Conservation (phyloP, 2,329 filamentous ascomycete species). For the Penicillium polonicum region DNA sequence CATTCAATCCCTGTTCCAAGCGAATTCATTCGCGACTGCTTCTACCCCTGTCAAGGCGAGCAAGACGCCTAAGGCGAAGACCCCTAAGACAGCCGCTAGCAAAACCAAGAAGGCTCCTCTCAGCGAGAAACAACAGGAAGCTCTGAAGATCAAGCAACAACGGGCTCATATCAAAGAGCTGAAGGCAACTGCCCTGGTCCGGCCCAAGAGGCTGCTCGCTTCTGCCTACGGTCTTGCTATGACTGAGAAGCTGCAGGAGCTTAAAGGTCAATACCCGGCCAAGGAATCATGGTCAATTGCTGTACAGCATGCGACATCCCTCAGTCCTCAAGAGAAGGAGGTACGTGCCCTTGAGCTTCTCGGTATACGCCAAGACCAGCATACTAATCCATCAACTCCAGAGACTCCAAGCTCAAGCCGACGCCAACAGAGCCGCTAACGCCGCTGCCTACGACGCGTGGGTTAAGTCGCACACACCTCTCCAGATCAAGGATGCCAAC, state of each 20-base stretch:
- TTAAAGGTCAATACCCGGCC: conserved; percentile 1
- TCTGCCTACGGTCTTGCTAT: conserved; percentile 27
- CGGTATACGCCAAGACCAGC: background rate
- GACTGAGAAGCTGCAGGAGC: conserved; percentile 19
- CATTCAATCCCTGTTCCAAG: conserved; percentile 13
- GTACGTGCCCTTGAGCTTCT: conserved; percentile 14
- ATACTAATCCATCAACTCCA: conserved; percentile 31
- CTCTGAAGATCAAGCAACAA: conserved; percentile 30
- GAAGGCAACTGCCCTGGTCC: conserved; percentile 32
- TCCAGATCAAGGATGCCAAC: conserved; percentile 61
- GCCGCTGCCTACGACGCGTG: conserved; percentile 51
- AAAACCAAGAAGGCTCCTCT: conserved; percentile 27
- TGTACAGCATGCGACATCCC: conserved; percentile 13
- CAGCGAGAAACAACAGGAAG: conserved; percentile 33
- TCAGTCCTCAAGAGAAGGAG: conserved; percentile 24
- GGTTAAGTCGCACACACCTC: conserved; percentile 55
- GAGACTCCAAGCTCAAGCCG: conserved; percentile 55
- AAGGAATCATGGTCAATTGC: conserved; percentile 23
- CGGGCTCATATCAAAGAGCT: conserved; percentile 34
- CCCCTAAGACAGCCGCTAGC: conserved; percentile 18
- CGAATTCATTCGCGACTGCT: conserved; percentile 24
- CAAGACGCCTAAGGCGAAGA: conserved; percentile 9
- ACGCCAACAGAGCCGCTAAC: conserved; percentile 47
- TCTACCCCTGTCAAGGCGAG: conserved; percentile 29
- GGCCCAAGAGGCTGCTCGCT: conserved; percentile 37